These are phyloP conservation scores for Nannizzia gypsea DNA, from an alignment of 2,329 filamentous ascomycete species.

Conservation along the genomic window DNA sequence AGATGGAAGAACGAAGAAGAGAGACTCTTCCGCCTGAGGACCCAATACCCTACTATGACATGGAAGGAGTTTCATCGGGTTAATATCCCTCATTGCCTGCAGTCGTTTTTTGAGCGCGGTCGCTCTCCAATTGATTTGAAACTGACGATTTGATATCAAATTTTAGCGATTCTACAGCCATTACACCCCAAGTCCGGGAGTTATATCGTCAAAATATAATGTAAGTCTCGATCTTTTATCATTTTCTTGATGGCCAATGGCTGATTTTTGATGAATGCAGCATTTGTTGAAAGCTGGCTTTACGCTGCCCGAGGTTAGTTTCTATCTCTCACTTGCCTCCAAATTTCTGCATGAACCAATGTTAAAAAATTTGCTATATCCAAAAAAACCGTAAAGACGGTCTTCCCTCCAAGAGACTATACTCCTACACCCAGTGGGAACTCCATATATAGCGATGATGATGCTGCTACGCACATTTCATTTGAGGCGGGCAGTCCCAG, in stretches of 20 bases:
- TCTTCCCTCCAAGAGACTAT: not conserved
- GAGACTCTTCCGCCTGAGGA: not conserved
- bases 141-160: not conserved
- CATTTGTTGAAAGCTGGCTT: not conserved
- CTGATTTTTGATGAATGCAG: not conserved
- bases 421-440: not conserved
- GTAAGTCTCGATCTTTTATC: not conserved
- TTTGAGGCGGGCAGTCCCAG: not conserved
- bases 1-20: not conserved
- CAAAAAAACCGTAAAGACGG: not conserved
- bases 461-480: not conserved
- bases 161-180: not conserved
- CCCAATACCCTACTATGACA: not conserved
- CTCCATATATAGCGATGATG: not conserved
- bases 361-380: not conserved
- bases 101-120: not conserved
- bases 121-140: not conserved
- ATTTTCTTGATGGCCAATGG: not conserved
- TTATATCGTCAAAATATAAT: not conserved
- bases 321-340: not conserved
- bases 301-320: not conserved
- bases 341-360: not conserved
- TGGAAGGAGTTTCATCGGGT: not conserved
- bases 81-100: not conserved
- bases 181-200: not conserved